Evolutionary conservation across 345 rosid species (phyloP).

Genomic region (Ailanthus altissimus): DNA sequence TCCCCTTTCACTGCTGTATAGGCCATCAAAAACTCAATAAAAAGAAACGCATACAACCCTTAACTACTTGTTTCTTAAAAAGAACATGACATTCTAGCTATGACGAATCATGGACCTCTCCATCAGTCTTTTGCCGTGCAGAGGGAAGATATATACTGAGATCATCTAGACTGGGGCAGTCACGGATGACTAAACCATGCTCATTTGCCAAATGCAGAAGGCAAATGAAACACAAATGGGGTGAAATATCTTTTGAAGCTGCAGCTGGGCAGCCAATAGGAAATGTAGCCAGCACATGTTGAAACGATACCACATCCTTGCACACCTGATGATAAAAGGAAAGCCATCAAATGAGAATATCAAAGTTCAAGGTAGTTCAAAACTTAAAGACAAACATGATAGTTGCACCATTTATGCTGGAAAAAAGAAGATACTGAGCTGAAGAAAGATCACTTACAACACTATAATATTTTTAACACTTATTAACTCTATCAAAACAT

Average conservation of each 20-base stretch:
- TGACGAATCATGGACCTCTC: not conserved
- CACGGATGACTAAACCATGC: constrained; percentile 42
- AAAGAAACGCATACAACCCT: not conserved
- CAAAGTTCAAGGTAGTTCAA: not conserved
- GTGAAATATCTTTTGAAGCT: constrained; percentile 37
- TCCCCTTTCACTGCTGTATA: not conserved
- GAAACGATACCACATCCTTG: constrained; percentile 32
- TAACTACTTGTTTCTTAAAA: not conserved
- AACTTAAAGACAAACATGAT: too few species aligned
- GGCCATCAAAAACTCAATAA: not conserved
- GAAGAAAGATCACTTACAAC: not conserved
- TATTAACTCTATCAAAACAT: not conserved
- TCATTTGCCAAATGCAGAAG: constrained; percentile 44
- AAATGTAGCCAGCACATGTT: constrained; percentile 31
- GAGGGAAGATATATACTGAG: constrained; percentile 30
- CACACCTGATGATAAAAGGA: constrained; percentile 15
- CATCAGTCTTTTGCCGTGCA: constrained; percentile 12
- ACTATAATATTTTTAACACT: not conserved
- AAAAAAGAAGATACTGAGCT: not conserved
- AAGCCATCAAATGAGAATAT: constrained; percentile 11
- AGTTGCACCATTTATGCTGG: too few species aligned
- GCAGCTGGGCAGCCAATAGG: constrained; percentile 37
- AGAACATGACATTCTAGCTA: not conserved
- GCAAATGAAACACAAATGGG: constrained; percentile 48
- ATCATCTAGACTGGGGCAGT: constrained; percentile 34